Evolutionary conservation across 768 basidiomycete genomes (phyloP), one percentile per base, ranked within the genome.

Genomic region (Termitomyces sp.): DNA sequence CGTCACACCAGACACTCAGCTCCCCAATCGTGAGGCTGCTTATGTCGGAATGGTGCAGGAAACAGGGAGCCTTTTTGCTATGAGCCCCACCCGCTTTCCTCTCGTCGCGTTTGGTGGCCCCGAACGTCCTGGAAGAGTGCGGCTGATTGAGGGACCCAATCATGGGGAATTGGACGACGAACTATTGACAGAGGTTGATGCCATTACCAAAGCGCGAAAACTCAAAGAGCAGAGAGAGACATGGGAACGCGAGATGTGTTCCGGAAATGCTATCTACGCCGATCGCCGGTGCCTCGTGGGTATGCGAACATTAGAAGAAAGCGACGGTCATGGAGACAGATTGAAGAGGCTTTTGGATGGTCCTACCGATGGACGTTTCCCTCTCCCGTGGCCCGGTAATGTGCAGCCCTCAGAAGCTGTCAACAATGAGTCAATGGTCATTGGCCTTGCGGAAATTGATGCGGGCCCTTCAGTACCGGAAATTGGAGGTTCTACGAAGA

Each of bases 81-180:
- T 98, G 84, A 90, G 89, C 62, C 88, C 91, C 0, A 78, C 82
- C 12, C 82, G 81, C 8, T 98, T 83, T 68, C 96, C 95, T 0
- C 78, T 98, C 10, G 88, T 96, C 60, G 85, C 82, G 5, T 91
- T 93, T 65, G 80, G 84, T 2, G 71, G 72, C 4, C 60, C 63
- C 12, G 69, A 75, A 46, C 49, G 50, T 30, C 52, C 65, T 48
- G 48, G 56, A 8, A 67, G 58, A 38, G 56, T 59, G 14, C 55
- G 58, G 16, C 63, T 71, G 28, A 67, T 71, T 26, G 74, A 75
- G 35, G 69, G 68, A 20, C 50, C 57, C 20, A 63, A 60, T 30
- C 56, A 64, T 16, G 14, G 33, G 28, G 59, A 58, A 47, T 46
- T n/a, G 5, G 56, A 64, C 10, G 63, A 63, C 14, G 79, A 80